Percentiles rank a stretch among this genome's conserved stretches.
These are phyloP conservation scores for Candida alai DNA, from an alignment of 805 yeast genomes.

Conservation along the genomic window DNA sequence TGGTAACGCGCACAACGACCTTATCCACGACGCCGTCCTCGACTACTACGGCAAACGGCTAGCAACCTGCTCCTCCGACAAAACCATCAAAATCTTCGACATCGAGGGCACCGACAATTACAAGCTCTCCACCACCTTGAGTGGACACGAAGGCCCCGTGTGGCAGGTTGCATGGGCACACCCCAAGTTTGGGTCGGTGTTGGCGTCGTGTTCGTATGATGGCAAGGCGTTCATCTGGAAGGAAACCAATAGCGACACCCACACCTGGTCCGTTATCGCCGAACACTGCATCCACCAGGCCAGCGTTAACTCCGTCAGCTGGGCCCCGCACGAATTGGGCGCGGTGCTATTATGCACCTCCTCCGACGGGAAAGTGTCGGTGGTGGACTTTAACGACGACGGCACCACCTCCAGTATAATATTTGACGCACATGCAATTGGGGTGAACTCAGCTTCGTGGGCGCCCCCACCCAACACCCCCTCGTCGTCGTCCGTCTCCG, in stretches of 20 bases:
- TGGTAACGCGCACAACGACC: slow-evolving; percentile 86
- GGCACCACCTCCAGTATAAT: slow-evolving; percentile 67
- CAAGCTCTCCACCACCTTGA: slow-evolving; percentile 75
- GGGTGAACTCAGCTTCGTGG: slow-evolving; percentile 95
- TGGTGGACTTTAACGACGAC: slow-evolving; percentile 87
- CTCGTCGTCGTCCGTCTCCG: slow-evolving; percentile 4
- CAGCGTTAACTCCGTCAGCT: slow-evolving; percentile 86
- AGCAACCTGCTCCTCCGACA: slow-evolving; percentile 95
- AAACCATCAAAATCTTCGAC: slow-evolving; percentile 90
- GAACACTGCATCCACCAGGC: slow-evolving; percentile 89
- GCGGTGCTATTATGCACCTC: slow-evolving; percentile 88
- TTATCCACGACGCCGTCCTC: slow-evolving; percentile 94
- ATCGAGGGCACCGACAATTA: slow-evolving; percentile 79
- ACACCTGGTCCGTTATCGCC: slow-evolving; percentile 82
- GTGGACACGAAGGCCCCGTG: slow-evolving; percentile 96
- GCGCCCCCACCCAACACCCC: slow-evolving; percentile 55
- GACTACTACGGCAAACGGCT: slow-evolving; percentile 95
- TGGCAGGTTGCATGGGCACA: slow-evolving; percentile 99
- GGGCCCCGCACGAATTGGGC: slow-evolving; percentile 98
- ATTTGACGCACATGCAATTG: slow-evolving; percentile 84
- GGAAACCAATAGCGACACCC: slow-evolving; percentile 72
- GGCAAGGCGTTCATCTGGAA: slow-evolving; percentile 95
- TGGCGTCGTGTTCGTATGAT: slow-evolving; percentile 94
- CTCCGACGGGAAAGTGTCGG: slow-evolving; percentile 88
- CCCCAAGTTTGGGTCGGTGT: slow-evolving; percentile 92